Base-by-base conservation (phyloP, 2,329 filamentous ascomycete species). In the Bipolaris cookei region DNA sequence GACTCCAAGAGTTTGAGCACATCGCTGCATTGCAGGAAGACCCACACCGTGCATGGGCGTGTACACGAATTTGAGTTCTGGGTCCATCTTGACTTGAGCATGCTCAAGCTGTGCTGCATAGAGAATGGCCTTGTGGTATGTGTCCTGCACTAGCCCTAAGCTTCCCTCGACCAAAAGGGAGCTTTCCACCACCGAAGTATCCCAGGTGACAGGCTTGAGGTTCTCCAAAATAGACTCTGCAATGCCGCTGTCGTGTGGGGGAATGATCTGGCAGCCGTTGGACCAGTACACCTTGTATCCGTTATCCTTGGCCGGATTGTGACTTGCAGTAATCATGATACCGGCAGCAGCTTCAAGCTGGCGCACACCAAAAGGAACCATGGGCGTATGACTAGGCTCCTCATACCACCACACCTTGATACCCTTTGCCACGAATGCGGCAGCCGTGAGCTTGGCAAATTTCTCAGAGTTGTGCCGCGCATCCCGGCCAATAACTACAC, bases 211-310 rank as follows among this genome's bases (percentile, higher is more conserved):
- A 3, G 86, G 84, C 50, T 81, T 78, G 42, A 85, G 70, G 55
- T 88, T 86, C 34, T 80, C 69, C 35, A 80, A 73, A 47, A 89
- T 89, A 2, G 82, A 80, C 34, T 76, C 75, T 4, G 85, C 82
- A 53, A 89, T 89, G 28, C 83, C 82, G 18, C 68, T 76, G 62
- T 88, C 86, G 59, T 85, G 82, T 3, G 86, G 86, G 8, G 85
- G 81, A 51, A 88, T 87, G 62, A 89, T 88, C 69, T 89, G 86
- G 65, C 84, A 86, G 2, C 86, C 86, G 66, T 88, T 88, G 14
- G 78, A 79, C 78, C 84, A 87, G 75, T 88, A 89, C 7, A 89
- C 86, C 75, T 89, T 89, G 75, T 88, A 88, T 18, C 86, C 86
- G 67, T 88, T 88, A 68, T 88, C 86, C 63, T 83, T 78, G 43